Evolutionary conservation across 345 rosid genomes (phyloP).

Genomic region (Rubroshorea leprosula): DNA sequence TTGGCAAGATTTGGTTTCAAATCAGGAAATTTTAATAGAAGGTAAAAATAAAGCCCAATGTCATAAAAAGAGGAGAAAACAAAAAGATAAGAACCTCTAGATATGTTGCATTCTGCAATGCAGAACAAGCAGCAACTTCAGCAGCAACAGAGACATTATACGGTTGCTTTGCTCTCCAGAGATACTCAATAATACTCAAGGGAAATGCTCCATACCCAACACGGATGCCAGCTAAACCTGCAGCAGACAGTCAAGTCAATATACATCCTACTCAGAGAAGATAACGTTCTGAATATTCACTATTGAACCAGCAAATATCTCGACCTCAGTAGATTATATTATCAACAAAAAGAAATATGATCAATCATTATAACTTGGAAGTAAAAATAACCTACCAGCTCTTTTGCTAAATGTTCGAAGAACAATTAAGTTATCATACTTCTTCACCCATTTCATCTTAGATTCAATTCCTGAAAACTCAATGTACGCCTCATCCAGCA

Average conservation of each 20-base stretch:
- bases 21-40: background rate
- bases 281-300: too few relatives aligned
- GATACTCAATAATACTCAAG: slow-evolving; percentile 69
- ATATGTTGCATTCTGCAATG: slow-evolving; percentile 63
- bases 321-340: too few relatives aligned
- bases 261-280: background rate
- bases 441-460: slow-evolving; percentile 89
- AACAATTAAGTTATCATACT: slow-evolving; percentile 81
- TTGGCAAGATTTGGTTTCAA: slow-evolving; percentile 9
- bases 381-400: slow-evolving; percentile 54
- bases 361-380: background rate
- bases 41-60: slow-evolving; percentile 6
- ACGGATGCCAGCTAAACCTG: slow-evolving; percentile 89
- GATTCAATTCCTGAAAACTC: slow-evolving; percentile 87
- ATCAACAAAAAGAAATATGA: too few relatives aligned
- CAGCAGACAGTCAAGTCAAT: slow-evolving; percentile 3
- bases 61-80: background rate
- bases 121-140: slow-evolving; percentile 90
- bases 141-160: slow-evolving; percentile 95
- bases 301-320: too few relatives aligned
- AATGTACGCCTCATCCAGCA: slow-evolving; percentile 89
- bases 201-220: slow-evolving; percentile 98
- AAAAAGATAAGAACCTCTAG: slow-evolving; percentile 40
- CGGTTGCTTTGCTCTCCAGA: slow-evolving; percentile 95
- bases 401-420: slow-evolving; percentile 94